These are phyloP conservation scores for Malus orientalis DNA, from an alignment of 306 rosid species.

Conservation along the genomic window DNA sequence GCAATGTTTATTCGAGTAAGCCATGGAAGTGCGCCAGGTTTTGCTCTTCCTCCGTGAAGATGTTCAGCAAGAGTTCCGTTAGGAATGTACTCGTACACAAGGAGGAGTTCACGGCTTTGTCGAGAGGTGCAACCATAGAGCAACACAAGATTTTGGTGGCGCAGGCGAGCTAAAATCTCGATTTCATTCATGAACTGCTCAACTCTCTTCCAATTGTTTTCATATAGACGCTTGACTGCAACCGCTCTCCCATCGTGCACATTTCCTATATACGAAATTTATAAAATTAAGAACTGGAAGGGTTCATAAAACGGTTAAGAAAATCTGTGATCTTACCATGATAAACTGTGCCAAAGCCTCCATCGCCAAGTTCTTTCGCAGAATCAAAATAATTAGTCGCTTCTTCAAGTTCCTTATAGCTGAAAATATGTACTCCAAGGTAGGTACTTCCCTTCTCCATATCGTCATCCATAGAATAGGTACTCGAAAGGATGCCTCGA, in stretches of 20 bases:
- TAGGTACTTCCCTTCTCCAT: constrained; percentile 47
- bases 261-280: constrained; percentile 34
- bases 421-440: constrained; percentile 41
- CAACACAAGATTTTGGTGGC: constrained; percentile 62
- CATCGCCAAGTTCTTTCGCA: constrained; percentile 69
- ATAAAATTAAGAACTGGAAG: background rate
- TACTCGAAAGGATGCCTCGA: constrained; percentile 30
- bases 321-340: constrained; percentile 33
- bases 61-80: constrained; percentile 88
- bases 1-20: constrained; percentile 59
- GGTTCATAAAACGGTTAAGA: background rate
- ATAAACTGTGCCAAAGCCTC: constrained; percentile 82
- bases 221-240: constrained; percentile 78
- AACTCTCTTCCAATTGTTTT: constrained; percentile 68
- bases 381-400: constrained; percentile 61
- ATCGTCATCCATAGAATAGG: constrained; percentile 19
- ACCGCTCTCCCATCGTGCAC: constrained; percentile 63
- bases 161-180: constrained; percentile 45
- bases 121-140: constrained; percentile 87
- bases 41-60: constrained; percentile 52
- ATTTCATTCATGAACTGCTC: constrained; percentile 81
- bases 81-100: constrained; percentile 70
- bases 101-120: constrained; percentile 71
- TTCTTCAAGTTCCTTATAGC: constrained; percentile 56
- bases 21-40: constrained; percentile 50